These are phyloP conservation scores for Pythium aquatile DNA, from an alignment of 352 stramenopile genomes.

Conservation along the genomic window DNA sequence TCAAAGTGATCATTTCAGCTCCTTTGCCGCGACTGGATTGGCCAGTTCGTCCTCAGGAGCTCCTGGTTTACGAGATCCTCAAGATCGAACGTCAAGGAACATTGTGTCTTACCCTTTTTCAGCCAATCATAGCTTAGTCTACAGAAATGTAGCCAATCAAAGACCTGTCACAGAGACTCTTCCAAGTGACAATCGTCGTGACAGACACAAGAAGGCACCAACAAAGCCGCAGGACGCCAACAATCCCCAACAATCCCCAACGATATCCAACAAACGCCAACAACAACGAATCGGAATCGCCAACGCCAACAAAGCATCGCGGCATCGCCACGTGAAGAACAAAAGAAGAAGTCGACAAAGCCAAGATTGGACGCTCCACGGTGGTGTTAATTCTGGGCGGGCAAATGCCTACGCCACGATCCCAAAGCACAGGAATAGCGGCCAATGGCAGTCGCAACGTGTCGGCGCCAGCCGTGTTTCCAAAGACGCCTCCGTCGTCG, in stretches of 20 bases:
- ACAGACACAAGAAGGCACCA: background rate
- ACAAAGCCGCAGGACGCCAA: background rate
- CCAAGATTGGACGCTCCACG: background rate
- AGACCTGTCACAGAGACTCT: background rate
- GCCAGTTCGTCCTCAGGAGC: background rate
- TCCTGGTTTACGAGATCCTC: background rate
- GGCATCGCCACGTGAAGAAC: background rate
- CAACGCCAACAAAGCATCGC: background rate
- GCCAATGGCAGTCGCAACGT: background rate
- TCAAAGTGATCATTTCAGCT: conserved; percentile 1
- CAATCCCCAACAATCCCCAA: background rate
- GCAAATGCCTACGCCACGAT: background rate
- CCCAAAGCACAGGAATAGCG: conserved; percentile 3
- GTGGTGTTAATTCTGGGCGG: background rate
- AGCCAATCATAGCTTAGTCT: background rate
- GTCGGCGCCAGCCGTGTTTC: background rate
- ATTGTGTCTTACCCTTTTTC: background rate
- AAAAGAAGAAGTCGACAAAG: background rate
- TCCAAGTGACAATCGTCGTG: background rate
- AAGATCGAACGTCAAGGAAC: conserved; percentile 8
- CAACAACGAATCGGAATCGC: background rate
- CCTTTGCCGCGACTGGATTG: background rate
- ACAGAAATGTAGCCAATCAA: background rate
- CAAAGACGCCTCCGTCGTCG: background rate
- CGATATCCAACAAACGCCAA: background rate